Percentiles rank a stretch among this genome's conserved stretches.
phyloP scores from a whole-genome alignment of 495 filamentous ascomycete species.

The Acidiella bohemica region DNA sequence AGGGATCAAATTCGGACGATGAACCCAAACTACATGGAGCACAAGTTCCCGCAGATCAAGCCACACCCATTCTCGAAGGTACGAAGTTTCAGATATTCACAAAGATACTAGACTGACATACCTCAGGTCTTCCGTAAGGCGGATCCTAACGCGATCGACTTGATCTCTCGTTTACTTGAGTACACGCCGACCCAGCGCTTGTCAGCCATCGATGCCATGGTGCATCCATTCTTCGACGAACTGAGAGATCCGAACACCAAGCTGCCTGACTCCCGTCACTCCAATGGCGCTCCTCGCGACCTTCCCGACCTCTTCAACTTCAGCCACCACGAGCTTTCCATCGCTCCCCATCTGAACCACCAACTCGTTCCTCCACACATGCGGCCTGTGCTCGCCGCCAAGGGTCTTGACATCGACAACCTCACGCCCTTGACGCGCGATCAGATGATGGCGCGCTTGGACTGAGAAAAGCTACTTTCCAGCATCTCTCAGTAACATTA shows the following conservation, averaged over 20 bases:
- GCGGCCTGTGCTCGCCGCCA: conserved; percentile 54
- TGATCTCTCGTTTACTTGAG: conserved; percentile 86
- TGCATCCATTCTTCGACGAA: conserved; percentile 97
- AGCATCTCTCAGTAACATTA: background rate
- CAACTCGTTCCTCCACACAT: conserved; percentile 77
- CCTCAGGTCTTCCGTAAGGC: conserved; percentile 85
- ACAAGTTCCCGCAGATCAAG: conserved; percentile 99
- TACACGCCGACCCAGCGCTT: conserved; percentile 95
- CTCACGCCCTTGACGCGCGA: conserved; percentile 80
- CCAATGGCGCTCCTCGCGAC: conserved; percentile 60
- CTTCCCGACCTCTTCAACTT: conserved; percentile 87
- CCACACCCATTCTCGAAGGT: conserved; percentile 97
- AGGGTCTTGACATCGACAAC: conserved; percentile 84
- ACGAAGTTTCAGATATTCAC: conserved; percentile 14
- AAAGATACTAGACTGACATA: conserved; percentile 3
- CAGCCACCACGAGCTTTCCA: conserved; percentile 88
- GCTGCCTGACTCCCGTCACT: conserved; percentile 86
- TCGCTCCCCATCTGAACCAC: conserved; percentile 72
- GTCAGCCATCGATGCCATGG: conserved; percentile 90
- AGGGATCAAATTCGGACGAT: conserved; percentile 97
- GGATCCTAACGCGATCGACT: conserved; percentile 78
- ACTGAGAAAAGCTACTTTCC: conserved; percentile 44
- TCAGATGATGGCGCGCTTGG: conserved; percentile 95
- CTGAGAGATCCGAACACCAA: conserved; percentile 74
- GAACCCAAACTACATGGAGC: conserved; percentile 99